Conservation (phyloP, 495 filamentous ascomycete species). For the Penicillium parvum region DNA sequence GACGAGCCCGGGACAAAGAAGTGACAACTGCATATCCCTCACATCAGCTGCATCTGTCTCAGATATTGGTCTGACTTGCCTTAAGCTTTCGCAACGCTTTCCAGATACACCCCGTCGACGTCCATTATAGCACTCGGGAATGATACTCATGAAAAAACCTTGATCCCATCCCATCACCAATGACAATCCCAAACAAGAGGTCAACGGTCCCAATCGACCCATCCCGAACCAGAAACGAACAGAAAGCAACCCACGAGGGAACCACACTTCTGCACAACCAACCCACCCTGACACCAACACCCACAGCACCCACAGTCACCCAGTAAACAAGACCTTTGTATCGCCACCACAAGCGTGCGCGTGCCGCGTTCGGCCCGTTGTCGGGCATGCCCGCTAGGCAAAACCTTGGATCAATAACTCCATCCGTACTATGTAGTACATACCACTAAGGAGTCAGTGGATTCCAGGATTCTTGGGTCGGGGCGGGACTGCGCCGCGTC, state of each 20-base stretch:
- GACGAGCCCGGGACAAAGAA: background rate
- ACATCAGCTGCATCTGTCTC: slow-evolving; percentile 6
- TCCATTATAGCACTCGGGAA: no score
- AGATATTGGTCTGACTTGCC: no score
- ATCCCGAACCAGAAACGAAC: background rate
- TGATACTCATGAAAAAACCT: no score
- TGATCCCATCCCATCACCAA: no score
- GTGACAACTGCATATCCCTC: slow-evolving; percentile 3
- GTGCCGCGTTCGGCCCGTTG: slow-evolving; percentile 30
- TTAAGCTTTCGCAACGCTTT: background rate
- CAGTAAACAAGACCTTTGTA: background rate
- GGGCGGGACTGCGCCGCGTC: slow-evolving; percentile 17
- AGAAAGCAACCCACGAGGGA: background rate
- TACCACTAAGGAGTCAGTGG: no score
- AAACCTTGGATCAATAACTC: slow-evolving; percentile 23
- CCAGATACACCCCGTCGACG: background rate
- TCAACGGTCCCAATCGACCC: background rate
- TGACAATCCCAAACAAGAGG: no score
- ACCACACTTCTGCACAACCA: background rate
- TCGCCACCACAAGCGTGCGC: slow-evolving; percentile 16
- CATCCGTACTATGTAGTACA: no score
- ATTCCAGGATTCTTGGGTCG: no score
- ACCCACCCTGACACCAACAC: background rate
- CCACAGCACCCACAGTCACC: background rate
- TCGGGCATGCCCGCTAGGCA: slow-evolving; percentile 30